Conservation (phyloP, 2,329 filamentous ascomycete species). For the Passalora sequoiae region DNA sequence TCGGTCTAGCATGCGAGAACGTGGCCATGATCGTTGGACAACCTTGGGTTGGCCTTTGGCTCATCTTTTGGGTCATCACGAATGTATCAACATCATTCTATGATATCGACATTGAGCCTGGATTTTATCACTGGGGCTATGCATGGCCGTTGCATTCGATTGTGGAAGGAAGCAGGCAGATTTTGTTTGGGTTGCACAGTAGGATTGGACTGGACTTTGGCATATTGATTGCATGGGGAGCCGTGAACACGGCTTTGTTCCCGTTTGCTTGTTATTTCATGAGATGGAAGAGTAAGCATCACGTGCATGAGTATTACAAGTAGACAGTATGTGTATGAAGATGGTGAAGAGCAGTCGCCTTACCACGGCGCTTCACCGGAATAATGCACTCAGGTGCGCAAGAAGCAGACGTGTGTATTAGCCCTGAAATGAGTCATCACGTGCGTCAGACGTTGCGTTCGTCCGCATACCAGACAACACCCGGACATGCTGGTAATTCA, state of each 20-base stretch:
- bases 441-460: too few relatives aligned
- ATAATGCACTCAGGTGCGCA: too few relatives aligned
- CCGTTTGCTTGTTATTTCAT: conserved; percentile 45
- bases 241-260: conserved; percentile 50
- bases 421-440: too few relatives aligned
- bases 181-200: conserved; percentile 57
- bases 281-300: conserved; percentile 36
- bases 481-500: too few relatives aligned
- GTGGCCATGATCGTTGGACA: conserved; percentile 58
- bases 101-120: conserved; percentile 53
- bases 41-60: conserved; percentile 58
- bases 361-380: too few relatives aligned
- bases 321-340: conserved; percentile 13
- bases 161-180: conserved; percentile 55
- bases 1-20: conserved; percentile 62
- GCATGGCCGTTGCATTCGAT: conserved; percentile 60
- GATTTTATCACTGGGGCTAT: conserved; percentile 59
- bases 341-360: too few relatives aligned
- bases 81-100: conserved; percentile 60
- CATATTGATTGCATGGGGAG: conserved; percentile 55
- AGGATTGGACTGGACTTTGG: conserved; percentile 58
- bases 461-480: too few relatives aligned
- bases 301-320: conserved; percentile 32
- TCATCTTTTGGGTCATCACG: conserved; percentile 64
- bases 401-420: too few relatives aligned